A percentile compares a stretch with the other conserved stretches of the same genome.
Evolutionary conservation across 768 basidiomycete genomes (phyloP).

Genomic region (Paxillus ammoniavirescens): DNA sequence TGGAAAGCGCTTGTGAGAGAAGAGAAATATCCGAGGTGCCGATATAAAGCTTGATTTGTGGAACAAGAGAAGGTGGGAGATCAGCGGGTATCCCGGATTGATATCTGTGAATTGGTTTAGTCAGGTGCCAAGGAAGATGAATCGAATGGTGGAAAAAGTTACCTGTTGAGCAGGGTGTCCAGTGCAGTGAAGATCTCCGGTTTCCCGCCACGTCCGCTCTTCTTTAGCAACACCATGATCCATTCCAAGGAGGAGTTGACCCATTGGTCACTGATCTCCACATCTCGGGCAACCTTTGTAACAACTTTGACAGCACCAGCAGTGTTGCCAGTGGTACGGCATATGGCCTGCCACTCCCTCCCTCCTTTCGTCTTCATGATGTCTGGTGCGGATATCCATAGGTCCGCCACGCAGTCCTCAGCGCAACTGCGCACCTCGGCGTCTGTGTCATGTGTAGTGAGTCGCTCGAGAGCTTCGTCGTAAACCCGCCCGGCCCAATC

Average conservation of each 20-base stretch:
- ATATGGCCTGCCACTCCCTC: slow-evolving; percentile 81
- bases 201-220: slow-evolving; percentile 77
- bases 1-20: slow-evolving; percentile 67
- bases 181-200: slow-evolving; percentile 77
- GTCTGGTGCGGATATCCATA: slow-evolving; percentile 87
- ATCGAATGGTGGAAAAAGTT: slow-evolving; percentile 9
- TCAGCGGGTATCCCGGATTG: slow-evolving; percentile 48
- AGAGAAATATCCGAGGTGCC: slow-evolving; percentile 75
- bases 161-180: slow-evolving; percentile 70
- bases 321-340: slow-evolving; percentile 66
- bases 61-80: slow-evolving; percentile 61
- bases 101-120: slow-evolving; percentile 35
- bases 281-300: slow-evolving; percentile 76
- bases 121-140: neutral
- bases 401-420: slow-evolving; percentile 78
- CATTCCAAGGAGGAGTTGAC: slow-evolving; percentile 78
- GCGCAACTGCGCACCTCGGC: slow-evolving; percentile 84
- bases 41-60: slow-evolving; percentile 75
- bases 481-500: slow-evolving; percentile 78
- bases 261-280: slow-evolving; percentile 73
- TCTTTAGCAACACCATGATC: slow-evolving; percentile 70
- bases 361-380: slow-evolving; percentile 58
- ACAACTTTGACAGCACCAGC: slow-evolving; percentile 81
- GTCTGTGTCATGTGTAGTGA: slow-evolving; percentile 84
- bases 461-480: slow-evolving; percentile 63